Percentiles rank a stretch among this genome's conserved stretches.
phyloP scores from a whole-genome alignment of 1,139 yeast species.

The Starmera stellimalicola region DNA sequence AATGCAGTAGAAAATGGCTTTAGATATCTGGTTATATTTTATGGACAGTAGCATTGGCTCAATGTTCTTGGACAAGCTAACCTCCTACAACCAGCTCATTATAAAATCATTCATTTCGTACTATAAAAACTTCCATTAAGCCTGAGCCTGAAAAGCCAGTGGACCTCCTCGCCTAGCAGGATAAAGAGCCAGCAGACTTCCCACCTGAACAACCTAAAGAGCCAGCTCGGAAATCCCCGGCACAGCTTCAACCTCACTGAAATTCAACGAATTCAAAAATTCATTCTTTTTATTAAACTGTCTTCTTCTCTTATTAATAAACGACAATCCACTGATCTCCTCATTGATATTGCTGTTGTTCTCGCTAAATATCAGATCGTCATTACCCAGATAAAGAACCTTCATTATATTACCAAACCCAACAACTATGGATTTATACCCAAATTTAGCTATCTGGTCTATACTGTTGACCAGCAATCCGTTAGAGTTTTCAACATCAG shows the following conservation, averaged over 20 bases:
- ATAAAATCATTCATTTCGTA: too few species aligned
- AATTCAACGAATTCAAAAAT: conserved; percentile 10
- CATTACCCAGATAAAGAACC: conserved; percentile 64
- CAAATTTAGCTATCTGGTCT: conserved; percentile 55
- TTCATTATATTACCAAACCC: conserved; percentile 67
- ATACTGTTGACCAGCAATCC: conserved; percentile 38
- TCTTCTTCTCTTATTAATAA: conserved; percentile 26
- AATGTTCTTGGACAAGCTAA: too few species aligned
- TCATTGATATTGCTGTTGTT: conserved; percentile 22
- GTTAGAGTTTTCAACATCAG: conserved; percentile 31
- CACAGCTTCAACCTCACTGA: conserved; percentile 13
- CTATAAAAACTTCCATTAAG: too few species aligned
- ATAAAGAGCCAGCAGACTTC: too few species aligned
- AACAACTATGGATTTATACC: conserved; percentile 68
- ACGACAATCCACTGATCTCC: conserved; percentile 23
- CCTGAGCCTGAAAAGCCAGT: too few species aligned
- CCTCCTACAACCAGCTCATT: too few species aligned
- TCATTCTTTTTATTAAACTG: conserved; percentile 8
- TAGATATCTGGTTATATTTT: too few species aligned
- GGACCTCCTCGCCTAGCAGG: conserved; percentile 2
- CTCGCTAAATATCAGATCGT: conserved; percentile 33
- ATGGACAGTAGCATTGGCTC: too few species aligned
- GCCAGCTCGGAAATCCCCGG: conserved; percentile 15
- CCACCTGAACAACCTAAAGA: conserved; percentile 2
- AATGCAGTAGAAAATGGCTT: too few species aligned